Conservation (phyloP, 257 asterid genomes). For the Lycium barbarum region DNA sequence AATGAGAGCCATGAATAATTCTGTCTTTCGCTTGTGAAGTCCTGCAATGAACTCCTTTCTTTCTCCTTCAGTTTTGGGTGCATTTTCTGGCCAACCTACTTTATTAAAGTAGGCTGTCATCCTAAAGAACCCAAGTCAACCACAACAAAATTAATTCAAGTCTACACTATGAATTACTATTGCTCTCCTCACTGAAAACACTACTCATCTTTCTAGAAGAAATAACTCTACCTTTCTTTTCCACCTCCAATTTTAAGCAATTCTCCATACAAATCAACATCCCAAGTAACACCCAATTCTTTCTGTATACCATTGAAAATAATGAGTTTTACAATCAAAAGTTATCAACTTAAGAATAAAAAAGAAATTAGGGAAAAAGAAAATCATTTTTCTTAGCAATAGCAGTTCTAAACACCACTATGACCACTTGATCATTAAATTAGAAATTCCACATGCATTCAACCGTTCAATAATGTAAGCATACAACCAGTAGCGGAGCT, state of each 20-base stretch:
- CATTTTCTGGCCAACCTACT: slow-evolving; percentile 97
- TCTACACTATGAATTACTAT: not conserved
- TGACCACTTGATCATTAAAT: not conserved
- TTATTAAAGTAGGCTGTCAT: slow-evolving; percentile 95
- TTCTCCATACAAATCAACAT: slow-evolving; percentile 91
- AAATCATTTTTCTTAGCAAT: not conserved
- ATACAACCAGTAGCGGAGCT: not conserved
- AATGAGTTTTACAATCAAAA: not conserved
- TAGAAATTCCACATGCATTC: not conserved
- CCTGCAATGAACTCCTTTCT: slow-evolving; percentile 82
- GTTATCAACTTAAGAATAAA: not conserved
- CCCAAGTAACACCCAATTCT: slow-evolving; percentile 94
- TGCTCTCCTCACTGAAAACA: not conserved
- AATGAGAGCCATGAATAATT: slow-evolving; percentile 86
- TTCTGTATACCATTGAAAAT: slow-evolving; percentile 51
- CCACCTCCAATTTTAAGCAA: slow-evolving; percentile 98
- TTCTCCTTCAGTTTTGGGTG: slow-evolving; percentile 80
- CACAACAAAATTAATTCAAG: slow-evolving; percentile 7
- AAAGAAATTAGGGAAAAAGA: not conserved
- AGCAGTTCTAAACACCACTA: not conserved
- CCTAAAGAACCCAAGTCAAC: slow-evolving; percentile 47
- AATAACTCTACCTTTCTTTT: slow-evolving; percentile 74
- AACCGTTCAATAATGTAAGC: not conserved
- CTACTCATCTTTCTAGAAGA: not conserved
- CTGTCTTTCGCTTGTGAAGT: slow-evolving; percentile 91